Evolutionary conservation across 176 grass and related monocot species (phyloP).

Genomic region (Musa beccarii): DNA sequence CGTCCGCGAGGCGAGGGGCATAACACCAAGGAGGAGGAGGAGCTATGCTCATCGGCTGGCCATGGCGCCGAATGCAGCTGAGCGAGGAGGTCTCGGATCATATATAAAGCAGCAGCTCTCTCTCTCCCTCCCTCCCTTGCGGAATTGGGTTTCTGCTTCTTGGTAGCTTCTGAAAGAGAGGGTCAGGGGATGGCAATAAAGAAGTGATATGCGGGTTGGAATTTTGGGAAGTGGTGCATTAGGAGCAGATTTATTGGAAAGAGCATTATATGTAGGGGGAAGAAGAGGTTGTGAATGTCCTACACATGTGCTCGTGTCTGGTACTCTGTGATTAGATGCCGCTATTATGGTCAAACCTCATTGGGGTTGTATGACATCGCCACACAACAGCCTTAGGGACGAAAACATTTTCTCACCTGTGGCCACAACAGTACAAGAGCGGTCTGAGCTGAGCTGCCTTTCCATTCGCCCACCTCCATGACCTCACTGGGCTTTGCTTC

Average conservation of each 20-base stretch:
- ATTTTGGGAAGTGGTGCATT: conserved; percentile 12
- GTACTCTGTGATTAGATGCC: conserved; percentile 58
- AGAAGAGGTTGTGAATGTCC: conserved; percentile 33
- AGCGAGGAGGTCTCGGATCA: not conserved
- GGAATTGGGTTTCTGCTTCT: conserved; percentile 20
- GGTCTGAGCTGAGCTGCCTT: too few species aligned
- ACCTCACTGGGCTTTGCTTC: not conserved
- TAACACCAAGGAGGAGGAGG: not conserved
- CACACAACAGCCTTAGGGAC: too few species aligned
- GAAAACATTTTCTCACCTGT: too few species aligned
- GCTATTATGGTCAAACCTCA: conserved; percentile 42
- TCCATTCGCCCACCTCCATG: too few species aligned
- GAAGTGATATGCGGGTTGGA: conserved; percentile 25
- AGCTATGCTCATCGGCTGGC: not conserved
- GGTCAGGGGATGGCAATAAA: conserved; percentile 14
- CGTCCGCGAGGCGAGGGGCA: not conserved
- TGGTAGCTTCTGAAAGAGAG: conserved; percentile 13
- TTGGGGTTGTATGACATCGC: not conserved
- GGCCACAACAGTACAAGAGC: too few species aligned
- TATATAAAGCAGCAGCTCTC: not conserved
- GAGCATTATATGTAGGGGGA: conserved; percentile 28
- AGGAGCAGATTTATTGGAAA: conserved; percentile 42
- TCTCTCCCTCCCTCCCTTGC: not conserved
- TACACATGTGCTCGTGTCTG: conserved; percentile 72
- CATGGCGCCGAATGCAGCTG: too few species aligned